Evolutionary conservation across 768 basidiomycete genomes (phyloP), one percentile per base, ranked within the genome.

Genomic region (Auricularia heimuer): DNA sequence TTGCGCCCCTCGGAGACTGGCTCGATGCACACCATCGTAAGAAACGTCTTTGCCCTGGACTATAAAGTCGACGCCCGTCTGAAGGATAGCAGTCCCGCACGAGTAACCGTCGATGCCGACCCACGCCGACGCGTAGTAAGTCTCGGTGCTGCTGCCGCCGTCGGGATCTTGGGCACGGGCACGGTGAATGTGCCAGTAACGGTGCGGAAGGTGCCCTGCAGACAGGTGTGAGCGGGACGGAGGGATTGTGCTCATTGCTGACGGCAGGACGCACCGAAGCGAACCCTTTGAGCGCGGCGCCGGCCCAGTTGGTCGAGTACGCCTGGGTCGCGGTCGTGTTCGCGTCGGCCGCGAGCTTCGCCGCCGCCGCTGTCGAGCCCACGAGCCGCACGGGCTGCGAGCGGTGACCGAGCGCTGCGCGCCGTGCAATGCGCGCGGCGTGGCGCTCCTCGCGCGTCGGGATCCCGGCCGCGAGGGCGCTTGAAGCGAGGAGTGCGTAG

Each of bases 81-180:
- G 76, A 54, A 76, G 71, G 66, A 77, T 76, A n/a, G 75, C 74
- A 45, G 42, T 72, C 3, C 68, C 70, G 65, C 76, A 77, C 35
- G 76, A 74, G 70, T 74, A 73, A 39, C 76, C 76, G 65, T 76
- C 75, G 62, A 76, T 75, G 44, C 76, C 75, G 63, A 77, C 75
- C 75, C 75, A 77, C 3, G 74, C 74, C 21, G 76, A 73, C 0
- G 74, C 72, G 8, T 75, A 69, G 68, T 73, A 67, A 12, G 66
- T 65, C 63, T 69, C 67, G 21, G 65, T 64, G 21, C 18, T 21
- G 3, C 21, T 51, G 3, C 47, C 47, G 51, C 68, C 51, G 69
- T 70, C 21, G 71, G 71, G 21, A 69, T 70, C 10, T 62, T 63
- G n/a, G 74, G 74, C 12, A 71, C 76, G 44, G 75, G 75, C 21